phyloP scores from a whole-genome alignment of 352 stramenopile species.

The Globisporangium barbulae region DNA sequence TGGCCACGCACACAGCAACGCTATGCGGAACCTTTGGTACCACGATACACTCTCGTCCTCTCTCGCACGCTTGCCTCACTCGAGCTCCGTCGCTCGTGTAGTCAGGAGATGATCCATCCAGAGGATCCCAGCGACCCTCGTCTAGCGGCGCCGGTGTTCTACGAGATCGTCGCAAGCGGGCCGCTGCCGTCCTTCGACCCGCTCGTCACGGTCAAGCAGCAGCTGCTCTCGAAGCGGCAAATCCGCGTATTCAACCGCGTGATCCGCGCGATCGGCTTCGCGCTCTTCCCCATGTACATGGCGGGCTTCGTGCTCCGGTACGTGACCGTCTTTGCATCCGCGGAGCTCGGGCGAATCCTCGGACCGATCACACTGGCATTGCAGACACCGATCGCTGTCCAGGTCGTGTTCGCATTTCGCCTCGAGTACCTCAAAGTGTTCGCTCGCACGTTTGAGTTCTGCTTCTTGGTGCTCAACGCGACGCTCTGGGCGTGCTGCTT shows the following conservation, averaged over 20 bases:
- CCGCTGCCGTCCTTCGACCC: constrained; percentile 9
- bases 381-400: constrained; percentile 3
- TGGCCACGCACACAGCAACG: too few relatives aligned
- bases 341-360: not conserved
- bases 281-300: constrained; percentile 6
- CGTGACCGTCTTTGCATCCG: constrained; percentile 6
- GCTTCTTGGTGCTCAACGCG: constrained; percentile 6
- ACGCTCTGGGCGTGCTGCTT: constrained; percentile 8
- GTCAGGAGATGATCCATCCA: too few relatives aligned
- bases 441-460: constrained; percentile 10
- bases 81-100: too few relatives aligned
- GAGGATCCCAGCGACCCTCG: not conserved
- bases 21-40: too few relatives aligned
- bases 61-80: too few relatives aligned
- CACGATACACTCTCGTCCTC: too few relatives aligned
- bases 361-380: constrained; percentile 7
- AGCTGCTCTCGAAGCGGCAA: not conserved
- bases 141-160: constrained; percentile 2
- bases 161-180: constrained; percentile 14
- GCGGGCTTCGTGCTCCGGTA: not conserved
- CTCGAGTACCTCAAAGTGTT: constrained; percentile 11
- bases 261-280: not conserved
- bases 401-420: constrained; percentile 10
- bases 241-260: constrained; percentile 3
- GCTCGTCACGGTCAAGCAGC: constrained; percentile 13